Evolutionary conservation across 768 basidiomycete species (phyloP), one percentile per base, ranked within the genome.

Genomic region (Pleurotus eryngii): DNA sequence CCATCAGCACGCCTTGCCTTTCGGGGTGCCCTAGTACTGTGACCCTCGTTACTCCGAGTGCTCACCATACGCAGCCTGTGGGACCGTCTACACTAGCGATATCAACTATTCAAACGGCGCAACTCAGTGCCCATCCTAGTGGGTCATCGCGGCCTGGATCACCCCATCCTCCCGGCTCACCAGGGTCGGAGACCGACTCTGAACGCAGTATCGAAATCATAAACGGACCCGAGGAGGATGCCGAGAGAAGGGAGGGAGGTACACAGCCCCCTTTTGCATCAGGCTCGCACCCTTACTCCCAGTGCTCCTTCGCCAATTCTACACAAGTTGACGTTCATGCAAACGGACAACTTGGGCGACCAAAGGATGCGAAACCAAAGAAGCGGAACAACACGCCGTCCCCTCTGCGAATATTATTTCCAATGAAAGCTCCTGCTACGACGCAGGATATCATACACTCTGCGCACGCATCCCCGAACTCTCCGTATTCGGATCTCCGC

Each of bases 371-470:
- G 30, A 35, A 35, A n/a, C 58, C 70, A 7, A 78, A 78, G 59
- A 68, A 72, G 42, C 71, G 69, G 60, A 77, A 71, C 65, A 63
- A 73, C 62, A 81, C 73, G 55, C 70, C 74, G 57, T 79, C 80
- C 5, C 79, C 81, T 0, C 67, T 83, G 17, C 72, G 76, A 20
- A 79, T 76, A 1, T 67, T 83, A 24, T 79, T 81, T 50, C 76
- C 77, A 26, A 68, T 74, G 27, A 73, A 73, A 49, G 63, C 70
- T n/a, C 65, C 67, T 53, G 66, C 58, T 42, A 62, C 69, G 5
- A 35, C 30, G 11, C 66, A 72, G 20, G 73, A 76, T 35, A 72
- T 74, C 39, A 65, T 74, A 7, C 67, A 75, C 46, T 78, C 80
- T n/a, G 76, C 76, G 1, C 74, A 74, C 58, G 72, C 75, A 7